Base-by-base conservation (phyloP, 805 yeast genomes). In the Kodamaea leandrae region DNA sequence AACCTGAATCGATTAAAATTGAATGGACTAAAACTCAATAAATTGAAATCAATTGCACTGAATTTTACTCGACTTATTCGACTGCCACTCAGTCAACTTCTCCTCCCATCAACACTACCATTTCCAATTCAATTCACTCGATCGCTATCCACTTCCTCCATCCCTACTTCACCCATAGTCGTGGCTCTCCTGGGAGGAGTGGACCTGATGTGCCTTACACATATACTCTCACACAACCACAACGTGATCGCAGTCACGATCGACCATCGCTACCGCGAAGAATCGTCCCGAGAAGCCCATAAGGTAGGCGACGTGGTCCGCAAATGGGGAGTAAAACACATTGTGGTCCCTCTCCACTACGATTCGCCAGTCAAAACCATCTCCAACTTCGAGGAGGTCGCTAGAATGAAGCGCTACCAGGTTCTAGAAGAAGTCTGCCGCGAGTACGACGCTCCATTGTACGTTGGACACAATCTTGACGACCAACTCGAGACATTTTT, bases 111-210 rank as follows among this genome's bases (percentile, higher is more conserved):
- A n/a, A n/a, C n/a, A n/a, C n/a, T n/a, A n/a, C n/a, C n/a, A n/a
- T n/a, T n/a, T n/a, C n/a, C n/a, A n/a, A n/a, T n/a, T n/a, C n/a
- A n/a, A n/a, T n/a, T n/a, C n/a, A n/a, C n/a, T n/a, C n/a, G n/a
- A n/a, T n/a, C n/a, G n/a, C 9, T 21, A 7, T 21, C 24, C 24
- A 21, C 32, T 27, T 14, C 17, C 32, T 13, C 32, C 16, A 6
- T 14, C 10, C 13, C 32, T 5, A 27, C 32, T 13, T n/a, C 30
- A 27, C 12, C 13, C 16, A 17, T 78, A 0, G 77, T 69, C 4
- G 58, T 86, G 13, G 88, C 89, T 0, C 71, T 86, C 1, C 80
- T 88, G 12, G 95, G 95, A 1, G 95, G 95, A 1, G 88, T 82
- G 0, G 95, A 86, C 54, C 85, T 93, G 1, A 80, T 85, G 79